These are phyloP conservation scores for Starmera stellimalicola DNA, from an alignment of 1,139 yeast species.

Conservation along the genomic window DNA sequence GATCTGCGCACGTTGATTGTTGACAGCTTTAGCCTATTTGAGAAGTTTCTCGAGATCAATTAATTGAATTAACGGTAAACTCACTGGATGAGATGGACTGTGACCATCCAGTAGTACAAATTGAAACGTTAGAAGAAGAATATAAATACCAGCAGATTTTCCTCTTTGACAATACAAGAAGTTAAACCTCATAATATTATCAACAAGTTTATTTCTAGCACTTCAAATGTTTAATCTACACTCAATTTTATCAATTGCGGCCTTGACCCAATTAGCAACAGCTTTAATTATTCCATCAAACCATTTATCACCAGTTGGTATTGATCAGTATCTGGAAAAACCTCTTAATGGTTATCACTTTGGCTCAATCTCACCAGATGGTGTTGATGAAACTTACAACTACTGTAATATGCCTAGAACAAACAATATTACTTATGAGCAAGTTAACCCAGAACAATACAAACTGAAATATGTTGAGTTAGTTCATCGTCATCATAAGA, in stretches of 20 bases:
- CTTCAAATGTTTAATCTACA: background rate
- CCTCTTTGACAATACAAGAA: no score
- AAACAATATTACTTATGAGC: conserved; percentile 20
- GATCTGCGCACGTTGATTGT: no score
- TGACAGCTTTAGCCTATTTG: no score
- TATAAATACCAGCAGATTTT: no score
- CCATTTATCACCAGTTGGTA: conserved; percentile 8
- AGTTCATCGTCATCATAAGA: conserved; percentile 31
- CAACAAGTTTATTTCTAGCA: background rate
- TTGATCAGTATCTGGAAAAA: conserved; percentile 9
- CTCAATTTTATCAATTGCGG: background rate
- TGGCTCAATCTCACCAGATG: conserved; percentile 19
- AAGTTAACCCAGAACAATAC: conserved; percentile 17
- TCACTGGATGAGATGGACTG: no score
- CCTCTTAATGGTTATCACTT: conserved; percentile 21
- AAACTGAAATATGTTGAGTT: conserved; percentile 26
- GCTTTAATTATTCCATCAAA: background rate
- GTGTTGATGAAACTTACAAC: conserved; percentile 25
- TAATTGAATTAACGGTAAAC: no score
- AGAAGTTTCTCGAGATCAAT: no score
- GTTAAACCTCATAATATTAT: no score
- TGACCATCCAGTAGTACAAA: no score
- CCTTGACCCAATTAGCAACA: background rate
- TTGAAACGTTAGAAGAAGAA: no score
- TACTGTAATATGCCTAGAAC: conserved; percentile 34